Percentiles rank a stretch among this genome's conserved stretches.
Conservation (phyloP, 2,329 filamentous ascomycete genomes). For the Septoria linicola region DNA sequence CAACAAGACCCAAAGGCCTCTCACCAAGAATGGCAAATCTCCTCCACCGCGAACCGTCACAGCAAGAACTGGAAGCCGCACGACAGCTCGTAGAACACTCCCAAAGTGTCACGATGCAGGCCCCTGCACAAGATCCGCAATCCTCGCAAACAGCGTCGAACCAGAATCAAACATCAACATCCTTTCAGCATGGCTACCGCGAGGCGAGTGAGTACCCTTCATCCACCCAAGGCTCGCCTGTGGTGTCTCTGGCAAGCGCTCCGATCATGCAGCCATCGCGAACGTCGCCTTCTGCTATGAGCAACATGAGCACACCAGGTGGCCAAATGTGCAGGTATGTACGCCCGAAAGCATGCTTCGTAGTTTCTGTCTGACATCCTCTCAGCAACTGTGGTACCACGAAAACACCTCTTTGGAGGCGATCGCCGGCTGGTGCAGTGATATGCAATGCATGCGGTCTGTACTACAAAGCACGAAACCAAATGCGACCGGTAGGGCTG, state of each 20-base stretch:
- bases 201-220: slow-evolving; percentile 6
- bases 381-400: slow-evolving; percentile 90
- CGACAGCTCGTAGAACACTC: slow-evolving; percentile 50
- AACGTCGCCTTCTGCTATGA: slow-evolving; percentile 17
- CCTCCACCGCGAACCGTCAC: slow-evolving; percentile 41
- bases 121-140: slow-evolving; percentile 20
- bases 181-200: slow-evolving; percentile 7
- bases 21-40: slow-evolving; percentile 25
- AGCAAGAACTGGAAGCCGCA: slow-evolving; percentile 52
- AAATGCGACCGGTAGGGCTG: slow-evolving; percentile 82
- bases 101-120: slow-evolving; percentile 33
- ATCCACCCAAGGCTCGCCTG: slow-evolving; percentile 1
- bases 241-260: background rate
- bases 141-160: slow-evolving; percentile 15
- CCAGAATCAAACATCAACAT: slow-evolving; percentile 9
- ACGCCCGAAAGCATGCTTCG: slow-evolving; percentile 1
- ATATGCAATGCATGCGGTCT: slow-evolving; percentile 98
- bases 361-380: slow-evolving; percentile 8
- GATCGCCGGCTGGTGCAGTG: slow-evolving; percentile 86
- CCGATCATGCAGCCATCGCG: slow-evolving; percentile 14
- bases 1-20: slow-evolving; percentile 17
- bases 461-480: slow-evolving; percentile 90
- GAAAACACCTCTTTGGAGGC: slow-evolving; percentile 88
- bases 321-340: slow-evolving; percentile 72
- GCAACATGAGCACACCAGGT: slow-evolving; percentile 7